Evolutionary conservation across 331 rosid species (phyloP).

Genomic region (Pyracantha coccinea): DNA sequence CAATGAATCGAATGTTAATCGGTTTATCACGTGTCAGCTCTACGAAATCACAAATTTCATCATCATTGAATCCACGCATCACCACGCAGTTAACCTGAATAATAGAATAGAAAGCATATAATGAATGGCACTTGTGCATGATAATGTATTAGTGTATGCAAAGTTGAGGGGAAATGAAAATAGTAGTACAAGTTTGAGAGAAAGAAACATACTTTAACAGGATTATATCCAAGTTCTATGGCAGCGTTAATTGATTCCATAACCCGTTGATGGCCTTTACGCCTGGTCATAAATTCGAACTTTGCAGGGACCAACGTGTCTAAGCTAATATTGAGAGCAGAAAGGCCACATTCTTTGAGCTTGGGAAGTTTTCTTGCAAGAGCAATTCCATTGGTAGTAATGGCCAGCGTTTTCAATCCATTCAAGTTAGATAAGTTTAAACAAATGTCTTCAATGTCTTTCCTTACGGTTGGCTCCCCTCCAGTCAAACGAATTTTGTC

Average conservation of each 20-base stretch:
- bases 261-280: constrained; percentile 81
- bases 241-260: constrained; percentile 74
- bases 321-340: constrained; percentile 70
- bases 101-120: constrained; percentile 10
- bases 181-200: neutral
- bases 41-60: constrained; percentile 80
- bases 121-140: neutral
- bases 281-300: constrained; percentile 88
- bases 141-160: neutral
- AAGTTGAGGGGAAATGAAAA: neutral
- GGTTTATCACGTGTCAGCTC: constrained; percentile 77
- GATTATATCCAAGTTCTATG: constrained; percentile 67
- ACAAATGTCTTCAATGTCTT: constrained; percentile 85
- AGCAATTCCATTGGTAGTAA: constrained; percentile 80
- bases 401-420: constrained; percentile 61
- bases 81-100: constrained; percentile 87
- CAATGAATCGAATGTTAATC: constrained; percentile 74
- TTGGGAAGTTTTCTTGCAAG: constrained; percentile 65
- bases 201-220: constrained; percentile 59
- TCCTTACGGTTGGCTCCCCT: constrained; percentile 90
- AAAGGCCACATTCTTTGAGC: constrained; percentile 79
- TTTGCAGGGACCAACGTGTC: constrained; percentile 86
- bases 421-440: constrained; percentile 59
- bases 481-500: constrained; percentile 85
- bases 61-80: constrained; percentile 91